phyloP scores from a whole-genome alignment of 306 rosid genomes.

The Urtica urens region DNA sequence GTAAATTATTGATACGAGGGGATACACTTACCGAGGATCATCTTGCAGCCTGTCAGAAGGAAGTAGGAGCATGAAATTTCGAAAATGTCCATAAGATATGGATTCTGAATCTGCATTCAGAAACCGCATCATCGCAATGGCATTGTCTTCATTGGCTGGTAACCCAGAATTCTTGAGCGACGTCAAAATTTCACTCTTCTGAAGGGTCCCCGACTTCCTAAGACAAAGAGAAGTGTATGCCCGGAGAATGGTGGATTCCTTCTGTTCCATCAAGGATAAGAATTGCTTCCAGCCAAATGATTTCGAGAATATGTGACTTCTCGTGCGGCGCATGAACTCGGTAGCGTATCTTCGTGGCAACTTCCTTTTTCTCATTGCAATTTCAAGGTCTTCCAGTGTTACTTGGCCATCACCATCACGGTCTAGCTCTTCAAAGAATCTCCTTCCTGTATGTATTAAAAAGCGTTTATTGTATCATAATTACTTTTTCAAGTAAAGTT shows the following conservation, averaged over 20 bases:
- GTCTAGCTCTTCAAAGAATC: conserved; percentile 97
- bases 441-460: conserved; percentile 60
- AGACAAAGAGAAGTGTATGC: conserved; percentile 96
- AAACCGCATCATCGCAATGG: conserved; percentile 97
- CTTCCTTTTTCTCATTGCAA: conserved; percentile 83
- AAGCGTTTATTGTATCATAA: conserved; percentile 12
- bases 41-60: conserved; percentile 97
- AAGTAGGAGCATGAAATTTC: conserved; percentile 93
- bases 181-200: conserved; percentile 84
- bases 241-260: conserved; percentile 98
- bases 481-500: conserved; percentile 7
- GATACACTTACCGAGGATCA: conserved; percentile 77
- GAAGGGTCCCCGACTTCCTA: conserved; percentile 94
- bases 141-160: conserved; percentile 97
- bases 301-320: conserved; percentile 86
- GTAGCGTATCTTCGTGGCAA: conserved; percentile 93
- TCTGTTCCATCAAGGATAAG: conserved; percentile 89
- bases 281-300: conserved; percentile 98
- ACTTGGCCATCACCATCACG: conserved; percentile 97
- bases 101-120: conserved; percentile 83
- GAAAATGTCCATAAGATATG: conserved; percentile 93
- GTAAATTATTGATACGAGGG: conserved; percentile 12
- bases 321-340: conserved; percentile 85
- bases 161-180: conserved; percentile 88
- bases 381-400: conserved; percentile 84